Evolutionary conservation across 2,329 filamentous ascomycete genomes (phyloP), one percentile per base, ranked within the genome.

Genomic region (Arthrobotrys sphaeroides): DNA sequence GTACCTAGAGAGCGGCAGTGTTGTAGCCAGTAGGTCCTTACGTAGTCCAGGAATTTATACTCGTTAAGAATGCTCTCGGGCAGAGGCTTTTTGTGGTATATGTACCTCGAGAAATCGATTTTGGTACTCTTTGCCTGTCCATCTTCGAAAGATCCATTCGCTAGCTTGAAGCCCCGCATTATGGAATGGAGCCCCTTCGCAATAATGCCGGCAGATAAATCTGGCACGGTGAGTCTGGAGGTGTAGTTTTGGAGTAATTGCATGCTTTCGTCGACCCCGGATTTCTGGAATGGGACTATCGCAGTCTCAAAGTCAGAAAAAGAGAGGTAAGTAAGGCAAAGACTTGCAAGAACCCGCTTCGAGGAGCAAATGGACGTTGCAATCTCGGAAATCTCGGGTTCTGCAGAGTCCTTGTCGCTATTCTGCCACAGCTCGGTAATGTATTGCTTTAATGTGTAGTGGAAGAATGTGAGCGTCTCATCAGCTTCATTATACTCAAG

Each of bases 391-490:
- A 73, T 5, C 28, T n/a, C 33, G 10, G 24, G n/a, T 43, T n/a
- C n/a, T n/a, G n/a, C n/a, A n/a, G n/a, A n/a, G n/a, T n/a, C n/a
- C n/a, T 2, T 47, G 20, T 64, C 22, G 9, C 12, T 40, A 9
- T 5, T 24, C 16, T 45, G 47, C 6, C 22, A 26, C 16, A 73
- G 33, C 12, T 66, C 68, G 12, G 49, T 66, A 16, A 73, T 65
- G n/a, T 73, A 73, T 24, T 73, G 68, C 18, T 73, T 73, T 9
- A 73, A 42, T 4, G 68, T 73, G 22, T 65, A 73, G 22, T 73
- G 68, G 13, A 73, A 73, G 24, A 73, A 73, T 1, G 68, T 60
- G 0, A 73, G 31, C 0, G 68, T 73, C 10, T 61, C 28, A 1
- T 73, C 68, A 0, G n/a, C 20, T 36, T 73, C 68, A 28, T 61